Evolutionary conservation across 2,329 filamentous ascomycete species (phyloP).

Genomic region (Cladosporium austrohemisphaericum): DNA sequence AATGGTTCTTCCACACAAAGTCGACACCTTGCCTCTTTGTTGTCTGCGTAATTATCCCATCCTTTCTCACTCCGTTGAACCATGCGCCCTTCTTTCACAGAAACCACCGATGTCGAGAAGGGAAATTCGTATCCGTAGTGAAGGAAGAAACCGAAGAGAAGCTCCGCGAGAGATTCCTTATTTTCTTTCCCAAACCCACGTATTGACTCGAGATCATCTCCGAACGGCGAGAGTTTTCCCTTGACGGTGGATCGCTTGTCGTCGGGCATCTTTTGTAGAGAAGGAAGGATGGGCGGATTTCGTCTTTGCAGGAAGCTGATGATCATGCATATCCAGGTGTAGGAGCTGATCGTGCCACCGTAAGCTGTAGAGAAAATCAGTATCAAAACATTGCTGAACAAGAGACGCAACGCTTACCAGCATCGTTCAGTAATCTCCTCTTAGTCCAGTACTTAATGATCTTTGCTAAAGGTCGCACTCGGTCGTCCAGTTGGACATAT

Average conservation of each 20-base stretch:
- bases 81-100: conserved; percentile 75
- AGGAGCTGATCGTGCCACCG: conserved; percentile 92
- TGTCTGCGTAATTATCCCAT: conserved; percentile 60
- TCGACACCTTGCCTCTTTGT: conserved; percentile 59
- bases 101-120: conserved; percentile 79
- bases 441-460: conserved; percentile 98
- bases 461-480: conserved; percentile 90
- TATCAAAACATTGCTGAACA: neutral
- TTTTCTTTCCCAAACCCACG: conserved; percentile 73
- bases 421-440: conserved; percentile 87
- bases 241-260: conserved; percentile 59
- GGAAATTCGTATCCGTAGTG: conserved; percentile 93
- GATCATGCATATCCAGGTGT: conserved; percentile 99
- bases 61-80: conserved; percentile 80
- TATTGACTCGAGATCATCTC: conserved; percentile 76
- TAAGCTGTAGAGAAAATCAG: conserved; percentile 57
- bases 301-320: conserved; percentile 92
- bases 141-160: conserved; percentile 94
- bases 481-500: conserved; percentile 88
- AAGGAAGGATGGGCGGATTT: conserved; percentile 76
- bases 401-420: conserved; percentile 60
- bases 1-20: conserved; percentile 97
- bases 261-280: conserved; percentile 71
- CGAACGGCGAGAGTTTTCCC: conserved; percentile 71
- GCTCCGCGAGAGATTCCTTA: conserved; percentile 73